A percentile compares a stretch with the other conserved stretches of the same genome.
phyloP scores from a whole-genome alignment of 176 grass and related monocot genomes.

The Rhynchospora tenuis region DNA sequence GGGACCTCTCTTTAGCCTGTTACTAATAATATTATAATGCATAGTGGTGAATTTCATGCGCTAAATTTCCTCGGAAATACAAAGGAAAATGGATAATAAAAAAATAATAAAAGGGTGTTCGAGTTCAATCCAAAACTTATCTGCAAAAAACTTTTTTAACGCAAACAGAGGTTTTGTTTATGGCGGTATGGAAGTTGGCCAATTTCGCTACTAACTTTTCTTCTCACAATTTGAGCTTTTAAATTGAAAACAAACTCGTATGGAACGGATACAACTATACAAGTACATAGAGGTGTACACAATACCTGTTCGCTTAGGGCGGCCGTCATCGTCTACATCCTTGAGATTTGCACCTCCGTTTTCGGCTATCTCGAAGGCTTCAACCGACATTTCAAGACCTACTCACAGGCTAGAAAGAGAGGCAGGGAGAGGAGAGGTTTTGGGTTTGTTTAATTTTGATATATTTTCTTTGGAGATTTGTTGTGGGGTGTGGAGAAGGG shows the following conservation, averaged over 20 bases:
- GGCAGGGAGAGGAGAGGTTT: background rate
- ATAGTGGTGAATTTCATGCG: conserved; percentile 12
- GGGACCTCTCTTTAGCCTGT: conserved; percentile 5
- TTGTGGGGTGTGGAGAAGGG: background rate
- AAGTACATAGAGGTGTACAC: background rate
- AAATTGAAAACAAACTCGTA: background rate
- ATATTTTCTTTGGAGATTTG: background rate
- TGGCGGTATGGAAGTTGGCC: background rate
- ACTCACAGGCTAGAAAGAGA: background rate
- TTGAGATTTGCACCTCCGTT: conserved; percentile 15
- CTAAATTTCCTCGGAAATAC: background rate
- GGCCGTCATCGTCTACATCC: conserved; percentile 80
- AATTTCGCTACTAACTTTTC: background rate
- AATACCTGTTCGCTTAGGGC: conserved; percentile 54
- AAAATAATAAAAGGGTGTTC: background rate
- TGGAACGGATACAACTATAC: background rate
- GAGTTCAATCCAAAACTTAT: background rate
- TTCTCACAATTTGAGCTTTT: background rate
- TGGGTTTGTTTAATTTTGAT: background rate
- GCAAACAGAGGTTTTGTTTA: background rate
- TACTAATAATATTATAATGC: conserved; percentile 1
- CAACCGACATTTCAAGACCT: conserved; percentile 34
- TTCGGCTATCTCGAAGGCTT: conserved; percentile 45
- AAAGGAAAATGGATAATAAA: background rate
- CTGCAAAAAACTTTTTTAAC: background rate